A percentile compares a stretch with the other conserved stretches of the same genome.
phyloP scores from a whole-genome alignment of 1,139 yeast genomes.

The Taiozyma onychis region DNA sequence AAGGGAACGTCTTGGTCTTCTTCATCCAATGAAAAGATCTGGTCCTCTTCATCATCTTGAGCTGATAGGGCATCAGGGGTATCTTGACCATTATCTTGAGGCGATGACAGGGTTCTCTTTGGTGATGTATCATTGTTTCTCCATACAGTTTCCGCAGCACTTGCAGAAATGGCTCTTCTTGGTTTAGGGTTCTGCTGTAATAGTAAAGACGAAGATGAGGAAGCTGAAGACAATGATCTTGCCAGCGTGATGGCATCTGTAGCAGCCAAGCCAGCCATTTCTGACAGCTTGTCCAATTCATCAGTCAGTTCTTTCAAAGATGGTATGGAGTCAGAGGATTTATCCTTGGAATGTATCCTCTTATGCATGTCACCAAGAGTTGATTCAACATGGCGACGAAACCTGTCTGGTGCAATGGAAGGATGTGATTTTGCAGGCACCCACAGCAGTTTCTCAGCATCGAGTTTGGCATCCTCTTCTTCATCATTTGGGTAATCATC shows the following conservation, averaged over 20 bases:
- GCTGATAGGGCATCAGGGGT: not conserved
- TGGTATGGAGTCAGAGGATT: constrained; percentile 30
- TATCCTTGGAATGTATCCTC: constrained; percentile 20
- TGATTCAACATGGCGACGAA: constrained; percentile 72
- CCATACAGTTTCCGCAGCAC: not conserved
- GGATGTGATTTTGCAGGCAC: constrained; percentile 96
- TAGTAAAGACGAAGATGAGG: constrained; percentile 40
- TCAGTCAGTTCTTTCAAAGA: constrained; percentile 62
- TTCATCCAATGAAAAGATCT: constrained; percentile 1
- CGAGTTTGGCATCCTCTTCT: not conserved
- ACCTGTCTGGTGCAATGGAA: constrained; percentile 87
- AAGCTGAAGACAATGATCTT: constrained; percentile 56
- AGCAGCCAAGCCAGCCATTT: constrained; percentile 67
- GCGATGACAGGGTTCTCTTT: constrained; percentile 1
- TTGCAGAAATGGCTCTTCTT: constrained; percentile 1
- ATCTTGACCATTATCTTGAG: not conserved
- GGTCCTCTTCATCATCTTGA: not conserved
- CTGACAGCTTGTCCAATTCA: constrained; percentile 61
- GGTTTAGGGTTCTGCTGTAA: constrained; percentile 1
- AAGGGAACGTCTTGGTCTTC: constrained; percentile 24
- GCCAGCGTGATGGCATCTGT: constrained; percentile 74
- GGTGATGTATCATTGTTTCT: not conserved
- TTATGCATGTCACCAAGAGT: constrained; percentile 73
- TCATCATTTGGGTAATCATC: not conserved
- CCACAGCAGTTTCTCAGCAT: constrained; percentile 57